Conservation (phyloP, 2,329 filamentous ascomycete species). For the Paecilomyces formosus region DNA sequence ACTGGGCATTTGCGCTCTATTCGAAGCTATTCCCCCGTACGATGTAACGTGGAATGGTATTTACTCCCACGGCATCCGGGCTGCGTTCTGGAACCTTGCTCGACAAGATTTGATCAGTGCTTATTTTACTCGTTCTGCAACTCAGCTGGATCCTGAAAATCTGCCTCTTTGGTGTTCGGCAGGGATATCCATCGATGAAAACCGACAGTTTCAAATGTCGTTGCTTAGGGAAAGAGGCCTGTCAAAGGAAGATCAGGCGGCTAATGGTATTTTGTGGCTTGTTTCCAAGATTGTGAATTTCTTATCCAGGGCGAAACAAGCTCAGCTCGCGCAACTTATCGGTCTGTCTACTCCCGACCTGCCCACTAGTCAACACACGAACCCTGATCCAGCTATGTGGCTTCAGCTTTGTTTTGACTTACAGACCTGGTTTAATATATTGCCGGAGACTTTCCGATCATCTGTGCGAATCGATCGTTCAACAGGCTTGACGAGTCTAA, state of each 20-base stretch:
- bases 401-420: slow-evolving; percentile 47
- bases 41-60: slow-evolving; percentile 6
- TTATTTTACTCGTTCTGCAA: slow-evolving; percentile 52
- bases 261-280: slow-evolving; percentile 56
- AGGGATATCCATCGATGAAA: slow-evolving; percentile 48
- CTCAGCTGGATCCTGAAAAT: slow-evolving; percentile 51
- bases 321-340: slow-evolving; percentile 30
- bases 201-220: slow-evolving; percentile 35
- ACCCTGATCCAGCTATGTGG: slow-evolving; percentile 42
- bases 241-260: slow-evolving; percentile 54
- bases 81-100: slow-evolving; percentile 59
- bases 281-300: slow-evolving; percentile 57
- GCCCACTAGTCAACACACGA: slow-evolving; percentile 20
- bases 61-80: slow-evolving; percentile 46
- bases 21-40: slow-evolving; percentile 24
- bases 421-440: slow-evolving; percentile 49
- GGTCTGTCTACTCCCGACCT: slow-evolving; percentile 38
- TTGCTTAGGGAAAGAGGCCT: slow-evolving; percentile 6
- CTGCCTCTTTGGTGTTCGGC: slow-evolving; percentile 53
- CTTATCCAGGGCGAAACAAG: slow-evolving; percentile 49
- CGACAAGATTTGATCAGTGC: slow-evolving; percentile 55
- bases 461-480: slow-evolving; percentile 42
- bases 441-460: slow-evolving; percentile 52
- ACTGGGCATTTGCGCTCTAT: slow-evolving; percentile 46
- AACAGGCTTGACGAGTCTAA: slow-evolving; percentile 18